These are phyloP conservation scores for Rutstroemia sp. DNA, from an alignment of 2,329 filamentous ascomycete genomes.

Conservation along the genomic window DNA sequence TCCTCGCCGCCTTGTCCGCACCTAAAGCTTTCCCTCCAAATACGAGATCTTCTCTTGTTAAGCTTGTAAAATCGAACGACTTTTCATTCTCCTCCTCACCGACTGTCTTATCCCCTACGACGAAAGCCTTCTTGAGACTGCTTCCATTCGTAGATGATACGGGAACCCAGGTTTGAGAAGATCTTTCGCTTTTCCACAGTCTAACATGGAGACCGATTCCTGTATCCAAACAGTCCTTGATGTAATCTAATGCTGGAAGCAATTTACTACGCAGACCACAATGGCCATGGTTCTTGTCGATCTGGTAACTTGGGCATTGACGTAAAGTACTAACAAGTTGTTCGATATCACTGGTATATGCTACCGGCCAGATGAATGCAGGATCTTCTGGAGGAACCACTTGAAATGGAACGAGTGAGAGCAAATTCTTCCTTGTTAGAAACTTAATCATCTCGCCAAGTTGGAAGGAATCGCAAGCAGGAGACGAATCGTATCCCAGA, in stretches of 20 bases:
- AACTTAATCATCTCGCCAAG: conserved; percentile 72
- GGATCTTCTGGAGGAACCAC: conserved; percentile 35
- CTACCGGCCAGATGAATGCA: conserved; percentile 28
- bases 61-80: conserved; percentile 37
- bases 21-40: conserved; percentile 43
- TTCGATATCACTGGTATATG: conserved; percentile 53
- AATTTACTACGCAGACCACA: conserved; percentile 62
- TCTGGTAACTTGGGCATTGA: conserved; percentile 64
- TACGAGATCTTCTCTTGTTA: conserved; percentile 41
- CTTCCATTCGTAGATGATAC: not conserved
- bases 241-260: conserved; percentile 57
- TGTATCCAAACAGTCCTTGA: conserved; percentile 47
- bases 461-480: conserved; percentile 70
- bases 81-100: conserved; percentile 13
- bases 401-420: conserved; percentile 52
- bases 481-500: conserved; percentile 65
- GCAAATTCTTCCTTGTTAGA: conserved; percentile 51
- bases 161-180: conserved; percentile 22
- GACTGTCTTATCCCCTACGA: conserved; percentile 17
- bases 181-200: conserved; percentile 19
- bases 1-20: conserved; percentile 42
- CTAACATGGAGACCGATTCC: conserved; percentile 21
- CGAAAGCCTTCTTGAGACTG: conserved; percentile 15
- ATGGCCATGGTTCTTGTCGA: conserved; percentile 66
- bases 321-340: conserved; percentile 52